Percentiles rank a stretch among this genome's conserved stretches.
Evolutionary conservation across 352 stramenopile species (phyloP).

Genomic region (Phytophthora hibernalis): DNA sequence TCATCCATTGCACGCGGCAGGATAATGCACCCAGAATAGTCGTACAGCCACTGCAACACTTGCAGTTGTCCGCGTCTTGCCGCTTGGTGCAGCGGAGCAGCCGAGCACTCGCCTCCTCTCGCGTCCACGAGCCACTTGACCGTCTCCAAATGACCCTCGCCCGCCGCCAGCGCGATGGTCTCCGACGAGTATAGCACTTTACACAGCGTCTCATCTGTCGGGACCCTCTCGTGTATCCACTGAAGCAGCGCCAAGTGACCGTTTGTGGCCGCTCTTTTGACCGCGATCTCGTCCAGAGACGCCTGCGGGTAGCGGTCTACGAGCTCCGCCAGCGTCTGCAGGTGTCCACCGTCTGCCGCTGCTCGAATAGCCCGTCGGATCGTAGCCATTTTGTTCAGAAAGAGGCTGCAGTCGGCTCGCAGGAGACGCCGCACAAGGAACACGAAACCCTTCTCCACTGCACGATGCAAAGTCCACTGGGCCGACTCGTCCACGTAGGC

Average conservation of each 20-base stretch:
- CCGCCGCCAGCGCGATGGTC: slow-evolving; percentile 19
- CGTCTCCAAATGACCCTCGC: slow-evolving; percentile 26
- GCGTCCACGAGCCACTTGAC: slow-evolving; percentile 32
- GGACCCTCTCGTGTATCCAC: slow-evolving; percentile 31
- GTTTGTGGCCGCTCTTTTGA: slow-evolving; percentile 32
- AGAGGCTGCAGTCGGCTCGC: slow-evolving; percentile 33
- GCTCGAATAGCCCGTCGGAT: slow-evolving; percentile 34
- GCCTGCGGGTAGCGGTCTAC: slow-evolving; percentile 13
- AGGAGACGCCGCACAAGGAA: slow-evolving; percentile 46
- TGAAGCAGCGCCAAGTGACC: slow-evolving; percentile 31
- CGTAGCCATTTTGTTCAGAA: slow-evolving; percentile 10
- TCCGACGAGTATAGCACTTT: slow-evolving; percentile 35
- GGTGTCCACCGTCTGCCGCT: slow-evolving; percentile 44
- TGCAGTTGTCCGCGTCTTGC: slow-evolving; percentile 23
- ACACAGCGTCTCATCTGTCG: not conserved
- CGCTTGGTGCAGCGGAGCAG: slow-evolving; percentile 32
- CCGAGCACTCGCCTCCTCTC: slow-evolving; percentile 37
- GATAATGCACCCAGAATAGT: slow-evolving; percentile 28
- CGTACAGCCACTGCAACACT: slow-evolving; percentile 28
- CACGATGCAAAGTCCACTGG: slow-evolving; percentile 50
- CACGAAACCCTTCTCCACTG: slow-evolving; percentile 46
- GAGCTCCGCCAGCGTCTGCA: slow-evolving; percentile 27
- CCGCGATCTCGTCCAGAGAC: slow-evolving; percentile 29
- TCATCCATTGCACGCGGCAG: slow-evolving; percentile 36
- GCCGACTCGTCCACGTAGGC: slow-evolving; percentile 44